phyloP scores from a whole-genome alignment of 306 rosid species.

The Sechiopsis laciniata region DNA sequence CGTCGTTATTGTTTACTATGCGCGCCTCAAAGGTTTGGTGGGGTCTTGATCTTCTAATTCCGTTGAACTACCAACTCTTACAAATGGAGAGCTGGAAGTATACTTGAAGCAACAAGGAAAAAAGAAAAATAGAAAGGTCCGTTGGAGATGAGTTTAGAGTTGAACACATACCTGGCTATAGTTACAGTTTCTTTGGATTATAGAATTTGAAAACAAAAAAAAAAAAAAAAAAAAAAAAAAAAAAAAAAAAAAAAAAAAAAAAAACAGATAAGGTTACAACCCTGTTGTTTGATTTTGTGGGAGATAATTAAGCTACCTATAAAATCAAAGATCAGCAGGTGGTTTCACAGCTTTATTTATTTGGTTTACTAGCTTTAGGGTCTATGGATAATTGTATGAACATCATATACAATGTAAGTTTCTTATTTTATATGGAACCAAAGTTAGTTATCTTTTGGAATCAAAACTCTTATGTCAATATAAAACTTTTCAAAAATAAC shows the following conservation, averaged over 20 bases:
- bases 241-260: not conserved
- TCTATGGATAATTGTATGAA: conserved; percentile 10
- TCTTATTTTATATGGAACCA: not conserved
- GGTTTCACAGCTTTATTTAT: not conserved
- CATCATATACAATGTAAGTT: not conserved
- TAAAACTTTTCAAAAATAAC: too few relatives aligned
- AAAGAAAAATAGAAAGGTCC: too few relatives aligned
- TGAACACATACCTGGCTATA: not conserved
- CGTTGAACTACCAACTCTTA: not conserved
- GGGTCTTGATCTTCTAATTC: conserved; percentile 39
- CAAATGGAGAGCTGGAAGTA: not conserved
- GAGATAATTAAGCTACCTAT: not conserved
- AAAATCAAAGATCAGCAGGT: conserved; percentile 9
- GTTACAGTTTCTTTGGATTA: conserved; percentile 8
- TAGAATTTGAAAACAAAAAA: not conserved
- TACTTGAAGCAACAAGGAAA: too few relatives aligned
- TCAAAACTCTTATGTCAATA: too few relatives aligned
- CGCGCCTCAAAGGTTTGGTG: conserved; percentile 65
- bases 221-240: not conserved
- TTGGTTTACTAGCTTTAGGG: conserved; percentile 15
- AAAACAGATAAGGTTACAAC: too few relatives aligned
- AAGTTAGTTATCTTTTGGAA: too few relatives aligned
- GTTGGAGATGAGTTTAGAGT: too few relatives aligned
- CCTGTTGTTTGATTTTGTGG: not conserved
- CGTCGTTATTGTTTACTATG: conserved; percentile 32